A percentile compares a stretch with the other conserved stretches of the same genome.
These are phyloP conservation scores for Coniochaeta sp. DNA, from an alignment of 2,329 filamentous ascomycete species.

Conservation along the genomic window DNA sequence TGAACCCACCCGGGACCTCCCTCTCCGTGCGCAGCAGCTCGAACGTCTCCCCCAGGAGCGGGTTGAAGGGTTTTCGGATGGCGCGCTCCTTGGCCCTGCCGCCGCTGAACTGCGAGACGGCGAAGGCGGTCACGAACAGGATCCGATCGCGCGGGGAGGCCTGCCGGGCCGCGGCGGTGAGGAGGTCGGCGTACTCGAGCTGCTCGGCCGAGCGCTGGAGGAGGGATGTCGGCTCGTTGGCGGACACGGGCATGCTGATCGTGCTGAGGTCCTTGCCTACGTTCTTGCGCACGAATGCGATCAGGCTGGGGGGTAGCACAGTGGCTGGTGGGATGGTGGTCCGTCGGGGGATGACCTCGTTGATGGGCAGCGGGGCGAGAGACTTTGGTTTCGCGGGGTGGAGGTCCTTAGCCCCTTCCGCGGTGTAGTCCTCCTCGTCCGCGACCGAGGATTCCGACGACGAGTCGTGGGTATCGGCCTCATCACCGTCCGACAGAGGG, in stretches of 20 bases:
- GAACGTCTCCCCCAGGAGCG: conserved; percentile 90
- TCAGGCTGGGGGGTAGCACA: conserved; percentile 78
- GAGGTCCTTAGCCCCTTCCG: conserved; percentile 51
- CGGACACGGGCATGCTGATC: conserved; percentile 94
- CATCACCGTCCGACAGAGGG: conserved; percentile 46
- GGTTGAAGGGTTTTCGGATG: conserved; percentile 94
- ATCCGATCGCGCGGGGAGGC: conserved; percentile 60
- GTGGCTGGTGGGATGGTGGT: conserved; percentile 65
- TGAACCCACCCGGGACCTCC: conserved; percentile 64
- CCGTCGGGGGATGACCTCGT: conserved; percentile 57
- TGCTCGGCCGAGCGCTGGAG: conserved; percentile 86
- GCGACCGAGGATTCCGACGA: conserved; percentile 54
- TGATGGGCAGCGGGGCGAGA: conserved; percentile 69
- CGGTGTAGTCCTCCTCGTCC: conserved; percentile 47
- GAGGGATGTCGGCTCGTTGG: conserved; percentile 86
- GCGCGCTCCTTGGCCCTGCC: conserved; percentile 81
- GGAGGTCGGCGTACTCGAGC: conserved; percentile 79
- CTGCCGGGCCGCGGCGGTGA: conserved; percentile 65
- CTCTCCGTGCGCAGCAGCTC: conserved; percentile 84
- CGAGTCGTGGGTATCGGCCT: conserved; percentile 42
- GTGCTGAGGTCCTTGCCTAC: conserved; percentile 96
- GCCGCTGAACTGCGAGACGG: conserved; percentile 77
- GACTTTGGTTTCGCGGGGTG: conserved; percentile 73
- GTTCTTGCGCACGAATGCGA: conserved; percentile 92
- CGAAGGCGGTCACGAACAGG: conserved; percentile 82